Base-by-base conservation (phyloP, 1,139 yeast species). In the Blastobotrys illinoisensis region DNA sequence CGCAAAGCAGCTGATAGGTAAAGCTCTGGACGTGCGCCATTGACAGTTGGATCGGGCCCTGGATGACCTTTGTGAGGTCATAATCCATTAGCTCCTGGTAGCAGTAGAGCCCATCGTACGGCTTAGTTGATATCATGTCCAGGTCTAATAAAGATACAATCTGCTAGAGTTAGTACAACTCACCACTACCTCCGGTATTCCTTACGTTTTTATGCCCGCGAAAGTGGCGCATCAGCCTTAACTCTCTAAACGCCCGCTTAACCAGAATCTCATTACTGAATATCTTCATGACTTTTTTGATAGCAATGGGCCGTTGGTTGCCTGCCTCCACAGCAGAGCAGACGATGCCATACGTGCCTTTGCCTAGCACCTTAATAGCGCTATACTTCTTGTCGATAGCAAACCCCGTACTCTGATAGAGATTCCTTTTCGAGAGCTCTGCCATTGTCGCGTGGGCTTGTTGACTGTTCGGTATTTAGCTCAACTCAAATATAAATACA, bases 261-360 rank as follows among this genome's bases (percentile, higher is more conserved):
- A 97, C 88, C 53, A 91, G 77, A 58, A 91, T 87, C 69, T 88
- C 87, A 69, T 90, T 89, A 59, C 88, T 81, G 73, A 93, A 91
- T 56, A 93, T 88, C 71, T 89, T 90, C 53, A 97, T 90, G 62
- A 93, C 91, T 56, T 73, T 91, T 19, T 91, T 91, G 53, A 90
- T 85, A 7, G 97, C 97, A 65, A 82, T 64, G 9, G 59, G 57
- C 5, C 64, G 54, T 36, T 62, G 50, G 16, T 56, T 59, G 14
- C 56, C 51, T 36, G 56, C 47, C 63, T 86, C 91, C 16, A 79
- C 64, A 0, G 93, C 95, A 2, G 87, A 80, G 63, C 95, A 87
- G 7, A 90, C 98, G 0, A 85, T 82, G 1, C 98, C 97, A 67
- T 89, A 90, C 0, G 96, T 86, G 0, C 98, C 98, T 63, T 83